Percentiles rank a stretch among this genome's conserved stretches.
Conservation (phyloP, 164 flowering plant species). For the Paratinospora sagittata region DNA sequence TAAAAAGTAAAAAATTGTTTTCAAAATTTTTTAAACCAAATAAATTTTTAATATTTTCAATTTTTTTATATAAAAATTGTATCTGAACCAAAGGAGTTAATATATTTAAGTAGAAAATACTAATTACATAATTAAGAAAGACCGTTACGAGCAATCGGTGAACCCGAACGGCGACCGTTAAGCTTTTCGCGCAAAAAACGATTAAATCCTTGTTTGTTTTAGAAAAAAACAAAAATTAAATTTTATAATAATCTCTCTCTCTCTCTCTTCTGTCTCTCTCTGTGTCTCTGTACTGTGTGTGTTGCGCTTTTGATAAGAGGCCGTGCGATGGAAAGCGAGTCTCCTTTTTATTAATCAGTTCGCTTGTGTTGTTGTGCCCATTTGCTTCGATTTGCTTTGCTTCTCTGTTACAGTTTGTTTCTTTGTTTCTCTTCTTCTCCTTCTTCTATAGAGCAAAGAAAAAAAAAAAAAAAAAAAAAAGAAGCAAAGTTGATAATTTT, state of each 20-base stretch:
- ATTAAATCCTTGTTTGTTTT: no score
- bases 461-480: no score
- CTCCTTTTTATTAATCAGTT: background rate
- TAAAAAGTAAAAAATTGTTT: no score
- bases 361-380: background rate
- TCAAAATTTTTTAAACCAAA: no score
- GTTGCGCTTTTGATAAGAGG: no score
- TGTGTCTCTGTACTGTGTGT: background rate
- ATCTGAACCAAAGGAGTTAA: no score
- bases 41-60: no score
- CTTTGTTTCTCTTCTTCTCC: background rate
- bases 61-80: no score
- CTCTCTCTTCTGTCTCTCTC: background rate
- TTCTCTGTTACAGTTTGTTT: background rate
- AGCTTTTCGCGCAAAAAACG: slow-evolving; percentile 24
- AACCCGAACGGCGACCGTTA: slow-evolving; percentile 25
- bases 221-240: background rate
- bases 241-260: background rate
- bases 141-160: no score
- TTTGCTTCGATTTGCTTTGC: background rate
- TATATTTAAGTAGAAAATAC: no score
- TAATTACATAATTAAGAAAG: no score
- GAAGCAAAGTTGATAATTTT: background rate
- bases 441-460: no score
- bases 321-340: slow-evolving; percentile 4